Percentiles rank a stretch among this genome's conserved stretches.
These are phyloP conservation scores for Neofusicoccum kwambonambiense DNA, from an alignment of 2,329 filamentous ascomycete species.

Conservation along the genomic window DNA sequence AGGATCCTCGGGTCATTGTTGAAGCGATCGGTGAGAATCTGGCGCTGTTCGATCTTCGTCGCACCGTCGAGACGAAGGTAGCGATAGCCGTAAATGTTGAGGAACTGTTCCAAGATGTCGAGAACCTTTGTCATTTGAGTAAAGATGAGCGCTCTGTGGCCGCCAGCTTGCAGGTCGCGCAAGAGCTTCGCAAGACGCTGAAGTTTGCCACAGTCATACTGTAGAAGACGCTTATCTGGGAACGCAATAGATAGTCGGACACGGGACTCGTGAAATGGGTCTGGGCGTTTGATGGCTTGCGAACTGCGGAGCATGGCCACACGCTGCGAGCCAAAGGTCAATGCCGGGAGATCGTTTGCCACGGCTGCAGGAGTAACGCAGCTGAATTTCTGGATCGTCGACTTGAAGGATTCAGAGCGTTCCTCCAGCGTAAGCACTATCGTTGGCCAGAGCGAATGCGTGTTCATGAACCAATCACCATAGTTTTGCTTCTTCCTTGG, in stretches of 20 bases:
- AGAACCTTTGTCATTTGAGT: constrained; percentile 99
- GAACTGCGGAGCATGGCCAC: constrained; percentile 58
- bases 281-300: constrained; percentile 43
- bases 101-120: constrained; percentile 94
- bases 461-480: constrained; percentile 71
- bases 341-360: constrained; percentile 70
- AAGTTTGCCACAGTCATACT: constrained; percentile 97
- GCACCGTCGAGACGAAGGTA: constrained; percentile 96
- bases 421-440: constrained; percentile 74
- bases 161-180: constrained; percentile 80
- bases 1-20: constrained; percentile 91
- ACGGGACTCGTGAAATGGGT: constrained; percentile 91
- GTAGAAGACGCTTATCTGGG: constrained; percentile 90
- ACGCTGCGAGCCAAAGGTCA: constrained; percentile 60
- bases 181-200: constrained; percentile 85
- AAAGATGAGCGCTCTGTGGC: constrained; percentile 94
- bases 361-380: constrained; percentile 90
- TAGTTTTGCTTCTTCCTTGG: constrained; percentile 15
- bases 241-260: constrained; percentile 95
- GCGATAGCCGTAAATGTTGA: constrained; percentile 96
- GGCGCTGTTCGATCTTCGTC: constrained; percentile 92
- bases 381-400: constrained; percentile 79
- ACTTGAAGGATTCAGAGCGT: constrained; percentile 70
- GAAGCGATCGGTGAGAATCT: constrained; percentile 94
- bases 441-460: constrained; percentile 61